phyloP scores from a whole-genome alignment of 139 green algal species.

The Desmodesmus armatus region DNA sequence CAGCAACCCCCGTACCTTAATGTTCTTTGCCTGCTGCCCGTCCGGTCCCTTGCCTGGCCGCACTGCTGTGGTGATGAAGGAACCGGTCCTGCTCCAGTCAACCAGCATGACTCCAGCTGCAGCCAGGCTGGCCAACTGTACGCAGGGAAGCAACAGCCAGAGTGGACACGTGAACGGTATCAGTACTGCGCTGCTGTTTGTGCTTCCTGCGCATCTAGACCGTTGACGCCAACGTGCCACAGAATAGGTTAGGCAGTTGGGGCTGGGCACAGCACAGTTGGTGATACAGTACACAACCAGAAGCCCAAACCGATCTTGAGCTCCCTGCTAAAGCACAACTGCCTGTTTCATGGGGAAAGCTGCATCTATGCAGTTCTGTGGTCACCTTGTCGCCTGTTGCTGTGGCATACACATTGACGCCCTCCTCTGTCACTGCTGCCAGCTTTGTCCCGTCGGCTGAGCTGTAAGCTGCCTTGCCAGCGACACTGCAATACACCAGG shows the following conservation, averaged over 20 bases:
- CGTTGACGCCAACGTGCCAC: no score
- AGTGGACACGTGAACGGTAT: no score
- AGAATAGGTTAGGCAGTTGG: no score
- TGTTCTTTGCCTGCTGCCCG: constrained; percentile 46
- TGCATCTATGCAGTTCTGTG: no score
- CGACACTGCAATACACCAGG: not conserved
- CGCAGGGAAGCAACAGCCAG: not conserved
- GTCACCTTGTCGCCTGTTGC: constrained; percentile 40
- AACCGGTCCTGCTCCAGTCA: constrained; percentile 30
- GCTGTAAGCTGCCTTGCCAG: constrained; percentile 41
- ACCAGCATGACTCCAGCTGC: constrained; percentile 42
- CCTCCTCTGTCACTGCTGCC: constrained; percentile 32
- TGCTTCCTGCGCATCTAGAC: no score
- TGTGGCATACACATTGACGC: constrained; percentile 49
- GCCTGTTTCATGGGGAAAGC: no score
- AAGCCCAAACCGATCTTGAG: no score
- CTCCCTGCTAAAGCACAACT: no score
- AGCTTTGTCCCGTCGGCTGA: constrained; percentile 51
- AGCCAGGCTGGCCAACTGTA: constrained; percentile 40
- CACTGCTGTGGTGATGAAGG: constrained; percentile 24
- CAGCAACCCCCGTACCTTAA: constrained; percentile 41
- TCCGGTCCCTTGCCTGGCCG: constrained; percentile 18
- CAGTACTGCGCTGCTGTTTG: no score
- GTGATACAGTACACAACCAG: no score
- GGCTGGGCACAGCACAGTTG: no score